phyloP scores from a whole-genome alignment of 2,329 filamentous ascomycete genomes.

The Cladosporium sp. region DNA sequence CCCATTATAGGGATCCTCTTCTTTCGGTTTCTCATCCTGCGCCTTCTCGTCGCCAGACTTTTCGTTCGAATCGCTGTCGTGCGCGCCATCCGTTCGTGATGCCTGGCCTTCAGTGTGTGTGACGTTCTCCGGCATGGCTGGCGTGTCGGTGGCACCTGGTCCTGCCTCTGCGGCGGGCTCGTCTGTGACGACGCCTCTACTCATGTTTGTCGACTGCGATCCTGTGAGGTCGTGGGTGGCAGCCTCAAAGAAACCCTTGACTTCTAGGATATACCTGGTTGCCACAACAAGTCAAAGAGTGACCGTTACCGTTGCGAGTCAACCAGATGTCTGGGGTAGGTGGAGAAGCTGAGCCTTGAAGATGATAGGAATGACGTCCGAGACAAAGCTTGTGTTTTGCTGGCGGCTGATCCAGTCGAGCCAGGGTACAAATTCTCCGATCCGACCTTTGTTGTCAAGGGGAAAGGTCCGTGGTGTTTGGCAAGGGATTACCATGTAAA shows the following conservation, averaged over 20 bases:
- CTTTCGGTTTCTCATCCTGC: constrained; percentile 15
- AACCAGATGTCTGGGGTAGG: constrained; percentile 1
- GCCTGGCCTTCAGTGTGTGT: constrained; percentile 15
- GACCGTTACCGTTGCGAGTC: not conserved
- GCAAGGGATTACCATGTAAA: too few relatives aligned
- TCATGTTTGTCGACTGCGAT: not conserved
- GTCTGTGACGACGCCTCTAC: constrained; percentile 6
- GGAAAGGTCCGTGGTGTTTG: too few relatives aligned
- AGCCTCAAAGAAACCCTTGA: too few relatives aligned
- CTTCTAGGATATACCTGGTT: not conserved
- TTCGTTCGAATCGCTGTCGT: constrained; percentile 7
- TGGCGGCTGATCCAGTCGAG: not conserved
- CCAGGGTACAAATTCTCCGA: not conserved
- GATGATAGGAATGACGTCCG: constrained; percentile 1
- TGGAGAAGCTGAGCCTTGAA: not conserved
- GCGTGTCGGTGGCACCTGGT: constrained; percentile 16
- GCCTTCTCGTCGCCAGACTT: constrained; percentile 7
- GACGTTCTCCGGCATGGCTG: constrained; percentile 15
- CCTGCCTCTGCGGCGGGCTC: constrained; percentile 17
- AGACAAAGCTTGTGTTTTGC: constrained; percentile 10
- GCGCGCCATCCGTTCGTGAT: constrained; percentile 12
- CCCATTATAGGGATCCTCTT: constrained; percentile 11
- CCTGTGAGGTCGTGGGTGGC: too few relatives aligned
- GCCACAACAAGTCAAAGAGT: constrained; percentile 1
- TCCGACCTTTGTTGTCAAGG: not conserved